Conservation (phyloP, 805 yeast genomes). For the Yarrowia yakushimensis region DNA sequence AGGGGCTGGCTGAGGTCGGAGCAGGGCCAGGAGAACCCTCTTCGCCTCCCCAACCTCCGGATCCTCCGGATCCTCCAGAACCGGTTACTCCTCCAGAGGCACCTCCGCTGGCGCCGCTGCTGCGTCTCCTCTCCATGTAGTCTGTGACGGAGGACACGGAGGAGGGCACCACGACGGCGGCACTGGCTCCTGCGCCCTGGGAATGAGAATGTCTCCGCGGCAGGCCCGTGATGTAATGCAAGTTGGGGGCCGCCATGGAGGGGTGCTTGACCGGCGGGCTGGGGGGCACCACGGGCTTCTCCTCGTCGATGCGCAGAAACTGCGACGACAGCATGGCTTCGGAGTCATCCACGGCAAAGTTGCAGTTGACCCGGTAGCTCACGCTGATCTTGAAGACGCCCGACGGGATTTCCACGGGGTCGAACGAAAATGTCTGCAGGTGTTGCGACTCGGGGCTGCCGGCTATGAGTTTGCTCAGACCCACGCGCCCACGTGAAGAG, state of each 20-base stretch:
- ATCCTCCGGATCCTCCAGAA: neutral
- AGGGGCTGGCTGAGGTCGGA: constrained; percentile 30
- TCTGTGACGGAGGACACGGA: constrained; percentile 2
- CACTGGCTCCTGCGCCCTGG: neutral
- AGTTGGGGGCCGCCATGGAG: constrained; percentile 45
- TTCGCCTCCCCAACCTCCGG: neutral
- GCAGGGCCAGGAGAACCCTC: neutral
- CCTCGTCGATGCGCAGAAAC: constrained; percentile 48
- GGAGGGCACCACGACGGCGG: neutral
- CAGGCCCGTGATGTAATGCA: constrained; percentile 23
- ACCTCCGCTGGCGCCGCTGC: neutral
- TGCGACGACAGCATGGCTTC: constrained; percentile 62
- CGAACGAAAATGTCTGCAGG: constrained; percentile 42
- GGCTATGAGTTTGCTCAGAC: constrained; percentile 59
- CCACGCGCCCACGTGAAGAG: constrained; percentile 77
- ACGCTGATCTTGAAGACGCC: constrained; percentile 76
- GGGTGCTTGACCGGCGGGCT: constrained; percentile 56
- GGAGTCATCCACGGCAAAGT: constrained; percentile 63
- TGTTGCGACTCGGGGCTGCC: constrained; percentile 10
- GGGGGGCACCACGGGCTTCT: constrained; percentile 24
- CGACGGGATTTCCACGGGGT: constrained; percentile 67
- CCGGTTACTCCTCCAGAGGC: neutral
- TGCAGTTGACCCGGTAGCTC: constrained; percentile 69
- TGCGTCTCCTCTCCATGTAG: constrained; percentile 4
- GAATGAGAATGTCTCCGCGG: constrained; percentile 14